These are phyloP conservation scores for Pseudoscleropodium purum DNA, from an alignment of 225 moss, liverwort and hornwort genomes.

Conservation along the genomic window DNA sequence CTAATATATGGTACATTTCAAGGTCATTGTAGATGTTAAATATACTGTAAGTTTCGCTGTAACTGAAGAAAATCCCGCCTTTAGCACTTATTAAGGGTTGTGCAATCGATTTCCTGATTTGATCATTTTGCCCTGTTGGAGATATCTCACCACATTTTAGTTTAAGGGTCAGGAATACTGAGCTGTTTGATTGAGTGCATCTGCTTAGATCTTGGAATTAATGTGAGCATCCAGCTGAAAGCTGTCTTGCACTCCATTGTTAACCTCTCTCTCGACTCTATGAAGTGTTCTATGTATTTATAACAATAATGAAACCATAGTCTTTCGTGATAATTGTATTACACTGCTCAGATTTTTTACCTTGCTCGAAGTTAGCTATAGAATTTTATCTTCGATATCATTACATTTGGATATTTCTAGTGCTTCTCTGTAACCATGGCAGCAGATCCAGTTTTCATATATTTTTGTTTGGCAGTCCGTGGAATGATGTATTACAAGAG, in stretches of 20 bases:
- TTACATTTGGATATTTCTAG: background rate
- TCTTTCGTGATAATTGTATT: background rate
- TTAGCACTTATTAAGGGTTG: background rate
- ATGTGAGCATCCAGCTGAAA: background rate
- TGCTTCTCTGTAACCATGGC: background rate
- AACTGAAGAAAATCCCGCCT: background rate
- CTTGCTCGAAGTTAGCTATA: background rate
- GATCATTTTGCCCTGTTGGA: background rate
- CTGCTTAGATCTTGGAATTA: background rate
- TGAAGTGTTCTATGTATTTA: background rate
- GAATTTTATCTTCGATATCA: background rate
- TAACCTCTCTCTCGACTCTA: background rate
- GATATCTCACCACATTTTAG: background rate
- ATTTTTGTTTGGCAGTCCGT: constrained; percentile 38
- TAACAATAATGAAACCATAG: background rate
- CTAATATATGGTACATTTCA: background rate
- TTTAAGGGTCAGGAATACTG: background rate
- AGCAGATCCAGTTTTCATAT: background rate
- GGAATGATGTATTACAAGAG: constrained; percentile 76
- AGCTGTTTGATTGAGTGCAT: background rate
- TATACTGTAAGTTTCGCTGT: background rate
- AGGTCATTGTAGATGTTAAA: background rate
- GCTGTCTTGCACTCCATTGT: background rate
- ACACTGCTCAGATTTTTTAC: background rate
- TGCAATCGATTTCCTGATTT: background rate